Base-by-base conservation (phyloP, 2,329 filamentous ascomycete genomes). In the Harringtonia aguacate region DNA sequence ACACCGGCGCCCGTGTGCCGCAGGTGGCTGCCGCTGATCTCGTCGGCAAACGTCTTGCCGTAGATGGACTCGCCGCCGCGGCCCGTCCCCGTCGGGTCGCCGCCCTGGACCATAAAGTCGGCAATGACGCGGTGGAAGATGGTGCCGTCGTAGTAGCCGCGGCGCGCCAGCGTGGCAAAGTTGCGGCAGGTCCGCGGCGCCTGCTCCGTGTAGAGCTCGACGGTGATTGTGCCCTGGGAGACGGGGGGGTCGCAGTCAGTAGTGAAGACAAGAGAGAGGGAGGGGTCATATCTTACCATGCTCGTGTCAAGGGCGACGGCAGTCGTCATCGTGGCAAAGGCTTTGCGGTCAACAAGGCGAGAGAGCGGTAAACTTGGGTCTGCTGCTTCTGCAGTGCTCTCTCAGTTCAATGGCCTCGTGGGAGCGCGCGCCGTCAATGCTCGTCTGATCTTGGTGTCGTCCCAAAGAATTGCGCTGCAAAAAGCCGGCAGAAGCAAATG, bases 71-170 rank as follows among this genome's bases (percentile, higher is more conserved):
- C 72, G 46, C 92, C 92, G 55, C 92, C 92, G 47, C 88, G 80
- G 42, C 92, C 92, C 2, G 88, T 95, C 48, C 89, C 90, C 0
- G 90, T 95, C 2, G 90, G 90, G 62, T 98, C 92, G 47, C 90
- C 89, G 49, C 84, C 86, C 68, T 97, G 90, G 46, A 94, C 74
- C 90, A 98, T 97, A 71, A 98, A 98, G 65, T 86, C 79, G 42
- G 86, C 81, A 58, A 98, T 97, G 55, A 97, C 81, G 61, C 92
- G 88, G 70, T 97, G 92, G 73, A 97, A 90, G 58, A 89, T 68
- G 47, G 85, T 78, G 59, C 67, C 70, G 67, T 92, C 78, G 75
- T 95, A 98, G 76, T 95, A 97, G 54, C 86, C 86, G 54, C 88
- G 76, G 49, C 75, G 69, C 18, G 81, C 79, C 42, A 97, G 85